Conservation (phyloP, 2,329 filamentous ascomycete species). For the Dendryphion nanum region DNA sequence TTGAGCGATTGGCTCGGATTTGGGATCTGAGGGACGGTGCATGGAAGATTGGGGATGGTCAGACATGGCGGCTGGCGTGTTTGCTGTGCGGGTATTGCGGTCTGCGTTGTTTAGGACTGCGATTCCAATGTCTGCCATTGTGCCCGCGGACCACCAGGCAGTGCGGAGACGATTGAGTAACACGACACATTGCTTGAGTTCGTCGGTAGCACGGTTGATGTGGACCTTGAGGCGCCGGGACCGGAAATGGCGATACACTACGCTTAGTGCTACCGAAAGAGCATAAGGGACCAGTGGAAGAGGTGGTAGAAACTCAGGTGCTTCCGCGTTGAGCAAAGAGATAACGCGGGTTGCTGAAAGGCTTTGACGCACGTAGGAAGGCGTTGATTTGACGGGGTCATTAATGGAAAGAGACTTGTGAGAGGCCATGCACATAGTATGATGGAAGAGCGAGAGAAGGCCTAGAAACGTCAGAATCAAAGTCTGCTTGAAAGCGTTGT, state of each 20-base stretch:
- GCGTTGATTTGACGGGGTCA: conserved; percentile 46
- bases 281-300: conserved; percentile 58
- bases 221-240: conserved; percentile 50
- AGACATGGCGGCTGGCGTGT: conserved; percentile 26
- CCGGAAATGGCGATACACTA: conserved; percentile 58
- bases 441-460: conserved; percentile 56
- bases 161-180: conserved; percentile 45
- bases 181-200: conserved; percentile 44
- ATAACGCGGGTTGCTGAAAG: conserved; percentile 57
- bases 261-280: conserved; percentile 54
- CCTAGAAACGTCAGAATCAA: conserved; percentile 36
- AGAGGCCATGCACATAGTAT: conserved; percentile 57
- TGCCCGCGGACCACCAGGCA: conserved; percentile 48
- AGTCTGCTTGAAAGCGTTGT: conserved; percentile 42
- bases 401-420: conserved; percentile 50
- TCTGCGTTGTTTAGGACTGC: conserved; percentile 41
- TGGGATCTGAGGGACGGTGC: background rate
- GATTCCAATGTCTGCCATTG: conserved; percentile 44
- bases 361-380: conserved; percentile 54
- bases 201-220: conserved; percentile 46
- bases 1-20: background rate
- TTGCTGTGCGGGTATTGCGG: conserved; percentile 34
- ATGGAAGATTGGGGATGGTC: conserved; percentile 6
- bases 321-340: conserved; percentile 49
- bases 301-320: conserved; percentile 47